These are phyloP conservation scores for Megacollybia marginata DNA, from an alignment of 768 basidiomycete species.

Conservation along the genomic window DNA sequence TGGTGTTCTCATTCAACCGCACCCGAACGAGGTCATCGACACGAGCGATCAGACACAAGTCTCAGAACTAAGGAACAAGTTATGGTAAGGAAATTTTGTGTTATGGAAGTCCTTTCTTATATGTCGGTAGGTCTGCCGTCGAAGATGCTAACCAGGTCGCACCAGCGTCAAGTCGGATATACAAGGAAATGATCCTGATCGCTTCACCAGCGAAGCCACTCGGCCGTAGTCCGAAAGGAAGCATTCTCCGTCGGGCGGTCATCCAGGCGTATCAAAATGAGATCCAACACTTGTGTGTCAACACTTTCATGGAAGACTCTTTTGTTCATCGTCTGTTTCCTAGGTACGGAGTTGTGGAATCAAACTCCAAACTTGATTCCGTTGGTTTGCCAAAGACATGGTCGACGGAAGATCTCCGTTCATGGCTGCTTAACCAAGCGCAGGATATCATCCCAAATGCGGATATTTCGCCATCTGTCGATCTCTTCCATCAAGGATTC, in stretches of 20 bases:
- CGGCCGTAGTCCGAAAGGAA: conserved; percentile 40
- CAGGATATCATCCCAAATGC: conserved; percentile 5
- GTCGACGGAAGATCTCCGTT: conserved; percentile 5
- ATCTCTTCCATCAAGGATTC: conserved; percentile 27
- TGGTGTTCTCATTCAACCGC: conserved; percentile 27
- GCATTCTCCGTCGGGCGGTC: conserved; percentile 36
- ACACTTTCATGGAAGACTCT: too few species aligned
- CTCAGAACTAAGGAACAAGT: conserved; percentile 23
- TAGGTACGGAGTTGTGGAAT: conserved; percentile 17
- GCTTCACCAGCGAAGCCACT: conserved; percentile 30
- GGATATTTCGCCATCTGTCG: conserved; percentile 5
- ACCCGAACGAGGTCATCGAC: conserved; percentile 18
- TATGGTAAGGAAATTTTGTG: conserved; percentile 23
- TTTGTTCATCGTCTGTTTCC: neutral
- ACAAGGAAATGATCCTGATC: conserved; percentile 47
- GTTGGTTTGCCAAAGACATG: conserved; percentile 12
- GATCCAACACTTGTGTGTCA: conserved; percentile 35
- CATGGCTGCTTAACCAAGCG: conserved; percentile 16
- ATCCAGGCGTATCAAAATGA: conserved; percentile 35
- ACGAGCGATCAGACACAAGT: conserved; percentile 12
- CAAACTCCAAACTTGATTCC: conserved; percentile 7
- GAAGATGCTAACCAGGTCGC: conserved; percentile 38
- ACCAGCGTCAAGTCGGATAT: conserved; percentile 38
- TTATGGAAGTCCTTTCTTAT: neutral
- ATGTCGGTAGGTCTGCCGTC: conserved; percentile 23